Evolutionary conservation across 2,329 filamentous ascomycete genomes (phyloP).

Genomic region (Teratosphaeria nubilosa): DNA sequence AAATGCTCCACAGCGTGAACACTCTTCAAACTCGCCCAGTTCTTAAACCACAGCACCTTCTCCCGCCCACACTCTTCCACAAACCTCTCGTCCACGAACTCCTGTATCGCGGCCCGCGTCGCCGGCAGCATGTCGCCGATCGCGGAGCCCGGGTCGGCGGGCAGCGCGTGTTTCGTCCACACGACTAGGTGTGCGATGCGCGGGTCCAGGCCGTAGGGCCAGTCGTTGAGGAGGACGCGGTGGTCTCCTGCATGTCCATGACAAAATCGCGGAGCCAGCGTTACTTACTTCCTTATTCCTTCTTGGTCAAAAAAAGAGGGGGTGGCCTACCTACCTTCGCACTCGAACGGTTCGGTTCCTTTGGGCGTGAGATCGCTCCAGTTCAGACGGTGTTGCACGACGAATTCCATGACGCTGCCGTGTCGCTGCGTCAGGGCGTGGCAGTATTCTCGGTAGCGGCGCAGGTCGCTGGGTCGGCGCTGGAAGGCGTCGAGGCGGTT

Average conservation of each 20-base stretch:
- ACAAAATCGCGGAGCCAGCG: not conserved
- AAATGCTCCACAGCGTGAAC: slow-evolving; percentile 86
- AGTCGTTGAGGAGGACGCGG: slow-evolving; percentile 79
- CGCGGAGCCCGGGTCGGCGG: slow-evolving; percentile 51
- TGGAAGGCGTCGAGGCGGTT: slow-evolving; percentile 71
- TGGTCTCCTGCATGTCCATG: slow-evolving; percentile 22
- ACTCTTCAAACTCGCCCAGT: slow-evolving; percentile 77
- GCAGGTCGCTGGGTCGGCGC: slow-evolving; percentile 63
- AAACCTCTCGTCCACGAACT: slow-evolving; percentile 61
- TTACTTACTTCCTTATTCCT: too few species aligned
- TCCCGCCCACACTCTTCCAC: slow-evolving; percentile 34
- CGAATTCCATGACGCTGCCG: slow-evolving; percentile 69
- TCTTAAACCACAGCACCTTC: slow-evolving; percentile 78
- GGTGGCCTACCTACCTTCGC: not conserved
- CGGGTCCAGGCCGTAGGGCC: slow-evolving; percentile 78
- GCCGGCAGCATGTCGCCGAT: slow-evolving; percentile 54
- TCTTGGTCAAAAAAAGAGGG: too few species aligned
- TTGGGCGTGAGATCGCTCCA: slow-evolving; percentile 46
- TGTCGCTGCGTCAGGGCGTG: slow-evolving; percentile 53
- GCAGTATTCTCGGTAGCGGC: slow-evolving; percentile 65
- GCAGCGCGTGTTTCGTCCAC: slow-evolving; percentile 81
- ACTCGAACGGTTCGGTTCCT: slow-evolving; percentile 17
- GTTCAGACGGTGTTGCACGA: slow-evolving; percentile 57
- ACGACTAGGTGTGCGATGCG: slow-evolving; percentile 77
- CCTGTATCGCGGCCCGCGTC: slow-evolving; percentile 56